Base-by-base conservation (phyloP, 2,329 filamentous ascomycete genomes). In the Paecilomyces fulvus region DNA sequence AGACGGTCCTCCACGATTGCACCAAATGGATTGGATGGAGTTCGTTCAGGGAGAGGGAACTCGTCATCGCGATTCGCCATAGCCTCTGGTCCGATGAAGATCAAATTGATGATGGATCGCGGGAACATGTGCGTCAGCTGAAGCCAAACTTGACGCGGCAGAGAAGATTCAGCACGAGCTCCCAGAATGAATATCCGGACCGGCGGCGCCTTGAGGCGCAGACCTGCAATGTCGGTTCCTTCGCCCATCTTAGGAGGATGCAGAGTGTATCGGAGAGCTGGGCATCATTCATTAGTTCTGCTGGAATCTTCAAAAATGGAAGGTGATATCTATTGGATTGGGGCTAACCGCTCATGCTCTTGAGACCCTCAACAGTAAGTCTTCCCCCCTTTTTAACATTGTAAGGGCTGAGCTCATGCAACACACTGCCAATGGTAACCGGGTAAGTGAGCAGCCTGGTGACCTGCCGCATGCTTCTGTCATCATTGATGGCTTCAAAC, bases 401-500 rank as follows among this genome's bases (percentile, higher is more conserved):
- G 73, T 99, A 99, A 0, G 94, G 95, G 70, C 92, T 96, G 59
- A 99, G 76, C 71, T 99, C 95, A 72, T 97, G 92, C 56, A 99
- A 74, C 52, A 99, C 83, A 72, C 92, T 97, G 8, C 86, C 92
- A 64, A 99, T 84, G 0, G 94, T 97, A 58, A 94, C 77, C 1
- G 94, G 94, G 71, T 99, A 99, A 17, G 95, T 99, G 64, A 99
- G 78, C 63, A 99, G 80, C 62, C 91, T 84, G 1, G 94, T 99
- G 25, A 91, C 92, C 73, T 99, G 95, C 58, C 94, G 83, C 85
- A 99, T 88, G 66, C 86, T 87, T 57, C 92, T 83, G 70, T 96
- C 92, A 59, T 91, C 85, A 70, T 99, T 91, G 68, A 99, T 86
- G 4, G 95, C 95, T 62, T 87, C 83, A 66, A 94, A 97, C 65